Conservation (phyloP, 371 early-diverging fungal species). For the Caulochytrium protostelioides region DNA sequence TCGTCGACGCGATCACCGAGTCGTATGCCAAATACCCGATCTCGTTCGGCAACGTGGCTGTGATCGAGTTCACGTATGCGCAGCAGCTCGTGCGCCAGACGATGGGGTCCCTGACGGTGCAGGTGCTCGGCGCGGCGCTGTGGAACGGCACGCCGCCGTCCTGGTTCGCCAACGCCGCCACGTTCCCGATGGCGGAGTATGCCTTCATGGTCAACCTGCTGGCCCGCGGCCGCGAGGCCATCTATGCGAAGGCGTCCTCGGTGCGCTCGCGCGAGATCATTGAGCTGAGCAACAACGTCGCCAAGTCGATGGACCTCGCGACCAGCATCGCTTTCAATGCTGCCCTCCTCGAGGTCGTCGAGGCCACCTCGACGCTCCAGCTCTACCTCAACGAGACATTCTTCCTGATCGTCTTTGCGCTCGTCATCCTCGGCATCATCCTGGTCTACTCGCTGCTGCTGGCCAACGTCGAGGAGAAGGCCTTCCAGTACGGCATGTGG, state of each 20-base stretch:
- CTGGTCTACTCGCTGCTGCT: slow-evolving; percentile 11
- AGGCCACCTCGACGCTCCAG: slow-evolving; percentile 4
- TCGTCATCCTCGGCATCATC: slow-evolving; percentile 4
- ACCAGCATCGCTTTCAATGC: slow-evolving; percentile 1
- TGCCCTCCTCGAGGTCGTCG: slow-evolving; percentile 3
- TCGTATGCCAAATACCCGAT: slow-evolving; percentile 9
- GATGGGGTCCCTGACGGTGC: background rate
- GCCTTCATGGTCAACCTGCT: slow-evolving; percentile 3
- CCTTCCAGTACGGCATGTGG: slow-evolving; percentile 13
- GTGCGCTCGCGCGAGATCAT: slow-evolving; percentile 4
- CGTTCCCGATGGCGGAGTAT: slow-evolving; percentile 2
- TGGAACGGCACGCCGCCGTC: background rate
- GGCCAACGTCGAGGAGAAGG: slow-evolving; percentile 11
- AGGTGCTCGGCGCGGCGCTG: background rate
- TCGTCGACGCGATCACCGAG: slow-evolving; percentile 8
- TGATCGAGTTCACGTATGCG: slow-evolving; percentile 3
- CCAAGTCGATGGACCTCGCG: slow-evolving; percentile 2
- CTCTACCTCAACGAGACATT: slow-evolving; percentile 6
- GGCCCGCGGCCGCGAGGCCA: background rate
- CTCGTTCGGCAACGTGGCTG: slow-evolving; percentile 10
- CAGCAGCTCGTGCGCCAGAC: slow-evolving; percentile 1
- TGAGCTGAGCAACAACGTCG: slow-evolving; percentile 4
- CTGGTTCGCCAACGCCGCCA: background rate
- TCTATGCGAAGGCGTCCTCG: slow-evolving; percentile 1
- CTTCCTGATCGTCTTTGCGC: slow-evolving; percentile 6